Base-by-base conservation (phyloP, 2,329 filamentous ascomycete genomes). In the Teratosphaeria zuluensis region DNA sequence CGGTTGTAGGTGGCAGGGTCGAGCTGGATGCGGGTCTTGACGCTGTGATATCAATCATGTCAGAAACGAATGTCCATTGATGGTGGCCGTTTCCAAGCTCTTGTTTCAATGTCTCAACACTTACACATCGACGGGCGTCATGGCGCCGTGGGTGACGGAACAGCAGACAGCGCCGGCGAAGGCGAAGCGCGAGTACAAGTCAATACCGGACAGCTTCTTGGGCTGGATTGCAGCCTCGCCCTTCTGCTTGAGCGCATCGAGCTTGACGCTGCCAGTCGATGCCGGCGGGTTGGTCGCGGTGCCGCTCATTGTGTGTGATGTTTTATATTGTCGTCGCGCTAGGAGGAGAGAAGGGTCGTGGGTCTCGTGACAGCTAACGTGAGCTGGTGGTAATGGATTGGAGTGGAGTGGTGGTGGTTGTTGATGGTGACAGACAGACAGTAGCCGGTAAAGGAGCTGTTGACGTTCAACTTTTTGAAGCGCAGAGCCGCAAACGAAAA, bases 111-210 rank as follows among this genome's bases (percentile, higher is more conserved):
- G 55, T 28, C 5, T 57, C 31, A 12, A 59, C 62, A 89, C 92
- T 78, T 94, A 97, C 92, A 99, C 94, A 89, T 99, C 94, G 78
- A 99, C 91, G 74, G 94, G 94, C 69, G 94, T 99, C 72, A 97
- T 86, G 73, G 84, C 88, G 78, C 92, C 94, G 85, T 99, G 94
- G 74, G 94, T 99, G 80, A 97, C 81, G 70, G 92, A 94, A 80
- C 94, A 99, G 87, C 94, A 96, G 82, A 97, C 81, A 71, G 94
- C 94, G 80, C 94, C 94, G 72, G 94, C 92, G 72, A 99, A 88
- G 79, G 94, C 92, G 81, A 96, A 96, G 79, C 90, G 86, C 71
- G 90, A 89, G 87, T 97, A 97, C 70, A 99, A 89, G 61, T 76
- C 80, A 67, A 91, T 54, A 63, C 86, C 84, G 67, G 75, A 80